Percentiles rank a stretch among this genome's conserved stretches.
Conservation (phyloP, 2,329 filamentous ascomycete species). For the Cladosporium velox region DNA sequence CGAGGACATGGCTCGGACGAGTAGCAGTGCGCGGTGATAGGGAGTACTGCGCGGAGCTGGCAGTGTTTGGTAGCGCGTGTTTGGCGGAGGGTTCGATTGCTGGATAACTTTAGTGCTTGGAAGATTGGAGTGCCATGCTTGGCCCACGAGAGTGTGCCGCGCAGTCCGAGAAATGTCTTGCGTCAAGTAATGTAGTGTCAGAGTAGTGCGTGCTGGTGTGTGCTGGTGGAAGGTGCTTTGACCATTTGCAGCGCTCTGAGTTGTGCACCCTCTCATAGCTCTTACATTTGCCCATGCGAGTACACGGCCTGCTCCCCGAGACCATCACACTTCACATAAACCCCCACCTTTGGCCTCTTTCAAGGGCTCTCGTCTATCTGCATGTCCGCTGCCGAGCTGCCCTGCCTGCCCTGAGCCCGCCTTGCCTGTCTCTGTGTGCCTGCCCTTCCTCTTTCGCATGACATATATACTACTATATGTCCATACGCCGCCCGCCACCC, state of each 20-base stretch:
- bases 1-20: constrained; percentile 1
- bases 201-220: not conserved
- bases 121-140: not conserved
- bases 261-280: not conserved
- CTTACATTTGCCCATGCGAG: not conserved
- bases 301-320: constrained; percentile 4
- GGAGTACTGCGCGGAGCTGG: not conserved
- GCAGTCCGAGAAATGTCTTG: not conserved
- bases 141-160: constrained; percentile 2
- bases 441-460: not conserved
- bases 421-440: not conserved
- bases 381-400: constrained; percentile 4
- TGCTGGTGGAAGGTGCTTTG: not conserved
- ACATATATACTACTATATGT: not conserved
- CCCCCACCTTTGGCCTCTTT: not conserved
- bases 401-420: not conserved
- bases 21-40: not conserved
- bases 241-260: not conserved
- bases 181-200: not conserved
- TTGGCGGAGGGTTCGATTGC: not conserved
- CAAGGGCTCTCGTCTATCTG: not conserved
- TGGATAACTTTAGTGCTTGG: not conserved
- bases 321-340: constrained; percentile 4
- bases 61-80: constrained; percentile 1
- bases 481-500: not conserved